Conservation (phyloP, 1,284 basidiomycete genomes). For the Stygiomarasmius scandens region DNA sequence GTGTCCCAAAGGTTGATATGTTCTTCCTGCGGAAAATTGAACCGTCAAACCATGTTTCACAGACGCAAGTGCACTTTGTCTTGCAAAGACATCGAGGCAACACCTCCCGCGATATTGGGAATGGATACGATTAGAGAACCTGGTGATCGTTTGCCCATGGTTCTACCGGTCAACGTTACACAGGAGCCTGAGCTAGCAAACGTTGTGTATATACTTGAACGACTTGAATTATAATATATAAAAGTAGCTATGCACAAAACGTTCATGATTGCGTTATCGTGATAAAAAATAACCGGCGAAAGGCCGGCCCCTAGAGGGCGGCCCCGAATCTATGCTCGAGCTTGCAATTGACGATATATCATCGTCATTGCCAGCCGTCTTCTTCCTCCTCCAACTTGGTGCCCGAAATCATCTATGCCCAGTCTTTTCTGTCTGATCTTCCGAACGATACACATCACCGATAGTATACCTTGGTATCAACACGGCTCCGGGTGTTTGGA, state of each 20-base stretch:
- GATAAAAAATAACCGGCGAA: too few species aligned
- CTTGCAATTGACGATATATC: slow-evolving; percentile 21
- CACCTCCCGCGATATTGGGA: slow-evolving; percentile 4
- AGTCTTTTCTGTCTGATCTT: slow-evolving; percentile 74
- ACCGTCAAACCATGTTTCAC: slow-evolving; percentile 40
- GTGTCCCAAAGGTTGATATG: slow-evolving; percentile 44
- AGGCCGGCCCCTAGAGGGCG: too few species aligned
- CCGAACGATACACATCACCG: slow-evolving; percentile 83
- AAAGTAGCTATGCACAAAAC: too few species aligned
- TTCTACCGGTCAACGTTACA: slow-evolving; percentile 33
- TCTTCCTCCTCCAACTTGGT: slow-evolving; percentile 42
- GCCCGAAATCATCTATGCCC: slow-evolving; percentile 93
- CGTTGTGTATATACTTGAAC: too few species aligned
- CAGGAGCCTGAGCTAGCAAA: too few species aligned
- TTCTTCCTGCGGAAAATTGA: slow-evolving; percentile 41
- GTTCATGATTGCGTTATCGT: too few species aligned
- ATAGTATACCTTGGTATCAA: slow-evolving; percentile 86
- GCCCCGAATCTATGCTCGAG: slow-evolving; percentile 24
- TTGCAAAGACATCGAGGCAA: slow-evolving; percentile 33
- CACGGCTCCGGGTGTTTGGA: slow-evolving; percentile 91
- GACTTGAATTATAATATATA: too few species aligned
- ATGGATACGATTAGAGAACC: slow-evolving; percentile 36
- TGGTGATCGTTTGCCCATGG: slow-evolving; percentile 31
- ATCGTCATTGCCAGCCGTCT: slow-evolving; percentile 23
- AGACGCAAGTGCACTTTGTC: slow-evolving; percentile 38